Evolutionary conservation across 345 rosid genomes (phyloP).

Genomic region (Melastoma malabathricum): DNA sequence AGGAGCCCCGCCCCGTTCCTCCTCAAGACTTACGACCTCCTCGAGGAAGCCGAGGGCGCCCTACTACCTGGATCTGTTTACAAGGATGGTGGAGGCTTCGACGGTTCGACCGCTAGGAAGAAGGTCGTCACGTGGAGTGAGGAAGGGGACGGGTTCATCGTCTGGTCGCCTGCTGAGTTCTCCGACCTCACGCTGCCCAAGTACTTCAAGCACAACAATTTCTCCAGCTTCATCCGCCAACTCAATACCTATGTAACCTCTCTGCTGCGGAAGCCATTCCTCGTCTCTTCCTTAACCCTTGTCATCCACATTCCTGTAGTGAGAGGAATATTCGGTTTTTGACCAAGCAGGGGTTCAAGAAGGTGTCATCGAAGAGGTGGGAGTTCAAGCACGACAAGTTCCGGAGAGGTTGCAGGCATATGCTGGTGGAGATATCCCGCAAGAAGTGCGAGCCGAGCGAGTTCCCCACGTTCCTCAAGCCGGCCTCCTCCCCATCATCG

Average conservation of each 20-base stretch:
- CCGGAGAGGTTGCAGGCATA: slow-evolving; percentile 25
- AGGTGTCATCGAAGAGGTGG: slow-evolving; percentile 37
- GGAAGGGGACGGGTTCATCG: slow-evolving; percentile 36
- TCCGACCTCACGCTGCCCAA: slow-evolving; percentile 37
- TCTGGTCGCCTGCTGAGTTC: slow-evolving; percentile 57
- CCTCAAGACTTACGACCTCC: slow-evolving; percentile 45
- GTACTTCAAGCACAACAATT: slow-evolving; percentile 64
- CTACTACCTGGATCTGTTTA: not conserved
- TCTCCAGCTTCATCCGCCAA: slow-evolving; percentile 63
- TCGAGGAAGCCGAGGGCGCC: slow-evolving; percentile 23
- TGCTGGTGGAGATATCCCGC: slow-evolving; percentile 35
- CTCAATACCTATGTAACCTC: slow-evolving; percentile 49
- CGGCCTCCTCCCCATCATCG: slow-evolving; percentile 7
- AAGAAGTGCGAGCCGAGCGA: slow-evolving; percentile 33
- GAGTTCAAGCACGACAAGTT: slow-evolving; percentile 54
- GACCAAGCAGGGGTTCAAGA: slow-evolving; percentile 48
- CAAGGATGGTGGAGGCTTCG: slow-evolving; percentile 4
- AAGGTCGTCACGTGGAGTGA: slow-evolving; percentile 43
- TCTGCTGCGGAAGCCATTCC: not conserved
- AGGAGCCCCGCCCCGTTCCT: slow-evolving; percentile 47
- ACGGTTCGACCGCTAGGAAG: not conserved
- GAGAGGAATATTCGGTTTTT: not conserved
- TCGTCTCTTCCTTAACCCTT: not conserved
- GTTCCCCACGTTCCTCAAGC: slow-evolving; percentile 32
- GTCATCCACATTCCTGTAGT: not conserved